phyloP scores from a whole-genome alignment of 495 filamentous ascomycete species.

The Hypoxylon subgilvum region DNA sequence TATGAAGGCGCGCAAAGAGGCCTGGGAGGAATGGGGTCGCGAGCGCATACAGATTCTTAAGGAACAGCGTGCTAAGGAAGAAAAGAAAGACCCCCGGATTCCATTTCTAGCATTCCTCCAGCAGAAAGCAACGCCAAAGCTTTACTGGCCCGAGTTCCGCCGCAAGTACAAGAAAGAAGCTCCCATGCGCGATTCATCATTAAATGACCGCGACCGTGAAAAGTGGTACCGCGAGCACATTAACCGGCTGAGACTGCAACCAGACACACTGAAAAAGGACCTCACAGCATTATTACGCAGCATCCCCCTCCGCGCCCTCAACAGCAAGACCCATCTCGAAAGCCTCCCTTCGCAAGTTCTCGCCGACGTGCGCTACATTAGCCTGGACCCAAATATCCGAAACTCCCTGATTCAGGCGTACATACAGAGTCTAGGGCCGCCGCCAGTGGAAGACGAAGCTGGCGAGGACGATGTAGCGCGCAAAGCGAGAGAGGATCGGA shows the following conservation, averaged over 20 bases:
- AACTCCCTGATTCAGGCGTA: constrained; percentile 77
- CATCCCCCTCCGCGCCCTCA: constrained; percentile 66
- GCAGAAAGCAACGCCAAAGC: constrained; percentile 79
- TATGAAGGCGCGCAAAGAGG: constrained; percentile 80
- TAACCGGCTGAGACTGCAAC: constrained; percentile 73
- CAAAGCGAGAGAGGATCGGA: constrained; percentile 67
- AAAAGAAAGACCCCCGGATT: constrained; percentile 84
- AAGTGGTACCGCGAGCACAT: constrained; percentile 91
- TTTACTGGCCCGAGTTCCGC: constrained; percentile 97
- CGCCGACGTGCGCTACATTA: constrained; percentile 80
- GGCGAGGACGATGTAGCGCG: constrained; percentile 65
- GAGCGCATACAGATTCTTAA: constrained; percentile 73
- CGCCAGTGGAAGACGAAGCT: constrained; percentile 60
- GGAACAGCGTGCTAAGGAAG: constrained; percentile 73
- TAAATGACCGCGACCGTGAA: constrained; percentile 87
- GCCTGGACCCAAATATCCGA: constrained; percentile 70
- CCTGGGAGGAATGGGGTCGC: constrained; percentile 79
- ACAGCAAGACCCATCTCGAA: constrained; percentile 67
- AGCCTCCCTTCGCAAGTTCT: constrained; percentile 72
- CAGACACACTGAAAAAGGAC: constrained; percentile 77
- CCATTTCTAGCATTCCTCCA: constrained; percentile 84
- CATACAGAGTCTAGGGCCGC: constrained; percentile 71
- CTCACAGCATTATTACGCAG: constrained; percentile 77
- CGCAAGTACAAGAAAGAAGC: constrained; percentile 83
- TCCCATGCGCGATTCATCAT: constrained; percentile 75